A percentile compares a stretch with the other conserved stretches of the same genome.
phyloP scores from a whole-genome alignment of 129 eudicot species.

The Lactuca saligna region DNA sequence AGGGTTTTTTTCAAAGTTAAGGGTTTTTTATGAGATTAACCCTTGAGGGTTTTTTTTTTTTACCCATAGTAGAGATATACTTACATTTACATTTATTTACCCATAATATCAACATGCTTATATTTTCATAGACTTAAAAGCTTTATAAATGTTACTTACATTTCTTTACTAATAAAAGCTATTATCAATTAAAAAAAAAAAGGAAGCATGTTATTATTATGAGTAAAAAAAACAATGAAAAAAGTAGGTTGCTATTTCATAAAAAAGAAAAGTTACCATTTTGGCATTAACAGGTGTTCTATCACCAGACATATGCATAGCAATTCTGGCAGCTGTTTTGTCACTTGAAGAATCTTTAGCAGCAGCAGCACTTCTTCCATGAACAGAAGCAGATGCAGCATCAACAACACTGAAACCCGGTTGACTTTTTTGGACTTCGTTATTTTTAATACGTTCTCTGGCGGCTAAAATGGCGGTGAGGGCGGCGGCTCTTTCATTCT shows the following conservation, averaged over 20 bases:
- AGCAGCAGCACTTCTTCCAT: constrained; percentile 97
- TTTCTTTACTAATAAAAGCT: too few species aligned
- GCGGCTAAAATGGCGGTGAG: constrained; percentile 82
- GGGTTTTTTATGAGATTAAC: too few species aligned
- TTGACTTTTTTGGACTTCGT: constrained; percentile 48
- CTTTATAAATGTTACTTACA: not conserved
- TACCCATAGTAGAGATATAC: too few species aligned
- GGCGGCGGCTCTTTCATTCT: constrained; percentile 89
- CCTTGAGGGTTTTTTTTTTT: too few species aligned
- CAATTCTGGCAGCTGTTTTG: constrained; percentile 95
- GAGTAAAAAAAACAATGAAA: not conserved
- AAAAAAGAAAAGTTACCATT: constrained; percentile 51
- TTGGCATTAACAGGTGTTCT: constrained; percentile 86
- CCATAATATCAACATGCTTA: too few species aligned
- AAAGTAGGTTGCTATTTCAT: too few species aligned
- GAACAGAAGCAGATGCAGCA: constrained; percentile 99
- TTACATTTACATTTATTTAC: too few species aligned
- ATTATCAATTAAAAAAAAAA: not conserved
- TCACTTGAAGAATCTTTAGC: constrained; percentile 80
- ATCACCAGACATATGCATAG: constrained; percentile 98
- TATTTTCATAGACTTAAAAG: not conserved
- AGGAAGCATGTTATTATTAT: not conserved
- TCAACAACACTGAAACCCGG: constrained; percentile 77
- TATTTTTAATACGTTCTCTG: constrained; percentile 82
- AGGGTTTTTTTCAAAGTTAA: too few species aligned